Evolutionary conservation across 2,329 filamentous ascomycete species (phyloP), one percentile per base, ranked within the genome.

Genomic region (Verticillium zaregamsianum): DNA sequence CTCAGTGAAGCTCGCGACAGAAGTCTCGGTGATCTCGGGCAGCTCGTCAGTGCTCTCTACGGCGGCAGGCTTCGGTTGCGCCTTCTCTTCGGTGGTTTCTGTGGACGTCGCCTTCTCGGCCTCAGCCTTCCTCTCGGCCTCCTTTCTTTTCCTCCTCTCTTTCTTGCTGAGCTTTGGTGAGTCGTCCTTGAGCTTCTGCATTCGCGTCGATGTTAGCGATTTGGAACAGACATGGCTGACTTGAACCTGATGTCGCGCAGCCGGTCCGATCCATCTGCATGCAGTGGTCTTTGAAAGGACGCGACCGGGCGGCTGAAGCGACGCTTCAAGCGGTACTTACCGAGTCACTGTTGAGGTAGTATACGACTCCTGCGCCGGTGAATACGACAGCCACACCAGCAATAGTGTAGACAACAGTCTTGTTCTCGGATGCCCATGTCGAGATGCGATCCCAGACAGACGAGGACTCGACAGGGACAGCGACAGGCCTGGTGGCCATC

Each of bases 381-480:
- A 96, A 91, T 54, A 97, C 92, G 57, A 97, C 86, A 60, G 94
- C 94, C 63, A 97, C 91, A 71, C 95, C 95, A 61, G 94, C 95
- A 78, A 98, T 92, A 68, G 95, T 97, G 79, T 97, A 99, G 66
- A 96, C 93, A 60, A 94, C 85, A 57, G 92, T 90, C 82, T 97
- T 98, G 80, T 99, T 93, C 75, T 98, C 94, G 2, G 93, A 91
- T 15, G 91, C 93, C 94, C 95, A 99, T 72, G 82, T 89, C 67
- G 93, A 90, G 78, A 97, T 82, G 71, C 93, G 90, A 76, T 97
- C 92, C 93, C 93, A 97, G 56, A 91, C 90, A 63, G 89, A 86
- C 64, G 89, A 84, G 67, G 80, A 75, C 62, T 84, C 78, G 68
- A 86, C 75, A 52, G 80, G 78, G 59, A 86, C 72, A 62, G 78